These are phyloP conservation scores for Chimonanthus praecox DNA, from an alignment of 164 flowering plant genomes.

Conservation along the genomic window DNA sequence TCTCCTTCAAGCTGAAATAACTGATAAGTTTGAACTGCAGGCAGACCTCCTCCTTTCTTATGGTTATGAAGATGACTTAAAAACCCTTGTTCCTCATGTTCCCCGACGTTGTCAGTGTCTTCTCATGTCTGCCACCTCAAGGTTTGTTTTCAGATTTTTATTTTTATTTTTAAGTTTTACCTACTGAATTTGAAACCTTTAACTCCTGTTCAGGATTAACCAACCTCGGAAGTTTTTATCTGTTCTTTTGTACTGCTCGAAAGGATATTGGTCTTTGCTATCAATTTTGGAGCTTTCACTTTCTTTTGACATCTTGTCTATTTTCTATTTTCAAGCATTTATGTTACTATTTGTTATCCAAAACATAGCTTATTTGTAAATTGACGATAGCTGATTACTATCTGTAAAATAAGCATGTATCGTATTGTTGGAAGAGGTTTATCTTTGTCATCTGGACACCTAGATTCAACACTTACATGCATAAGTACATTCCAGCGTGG, in stretches of 20 bases:
- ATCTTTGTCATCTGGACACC: too few relatives aligned
- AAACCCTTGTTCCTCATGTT: conserved; percentile 60
- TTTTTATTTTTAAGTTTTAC: conserved; percentile 2
- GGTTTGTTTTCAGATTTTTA: conserved; percentile 36
- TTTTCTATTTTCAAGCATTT: neutral
- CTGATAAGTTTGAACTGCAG: conserved; percentile 38
- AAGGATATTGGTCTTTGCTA: neutral
- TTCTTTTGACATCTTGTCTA: neutral
- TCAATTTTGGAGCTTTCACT: neutral
- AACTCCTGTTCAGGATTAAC: neutral
- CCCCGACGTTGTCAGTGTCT: conserved; percentile 93
- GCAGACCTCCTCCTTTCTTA: conserved; percentile 92
- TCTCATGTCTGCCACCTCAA: conserved; percentile 95
- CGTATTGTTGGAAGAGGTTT: neutral
- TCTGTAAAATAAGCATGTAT: neutral
- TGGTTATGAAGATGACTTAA: conserved; percentile 92
- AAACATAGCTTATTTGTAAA: neutral
- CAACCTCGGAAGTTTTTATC: neutral
- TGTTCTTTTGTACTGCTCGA: neutral
- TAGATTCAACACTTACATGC: too few relatives aligned
- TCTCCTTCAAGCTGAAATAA: neutral
- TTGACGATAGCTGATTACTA: neutral
- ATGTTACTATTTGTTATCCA: neutral
- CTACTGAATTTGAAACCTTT: neutral
- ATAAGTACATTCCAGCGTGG: too few relatives aligned